Base-by-base conservation (phyloP, 2,329 filamentous ascomycete genomes). In the Botrytis byssoidea region DNA sequence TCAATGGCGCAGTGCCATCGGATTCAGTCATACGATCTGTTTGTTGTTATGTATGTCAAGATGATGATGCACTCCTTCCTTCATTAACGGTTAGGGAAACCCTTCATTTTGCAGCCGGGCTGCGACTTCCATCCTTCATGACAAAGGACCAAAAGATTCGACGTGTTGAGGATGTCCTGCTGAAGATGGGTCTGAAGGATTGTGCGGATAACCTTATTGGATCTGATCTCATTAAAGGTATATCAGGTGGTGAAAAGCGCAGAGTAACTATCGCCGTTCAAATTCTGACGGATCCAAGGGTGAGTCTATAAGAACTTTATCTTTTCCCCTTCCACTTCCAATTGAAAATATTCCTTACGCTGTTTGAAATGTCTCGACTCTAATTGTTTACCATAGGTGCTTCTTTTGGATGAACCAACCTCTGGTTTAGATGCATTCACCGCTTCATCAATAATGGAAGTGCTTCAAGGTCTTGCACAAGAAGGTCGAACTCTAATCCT, bases 381-480 rank as follows among this genome's bases (percentile, higher is more conserved):
- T 68, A 59, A 71, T 51, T 22, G 2, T 12, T 14, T 10, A 37
- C 5, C 16, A 22, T 22, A 72, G 71, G 87, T 95, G 3, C 82
- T 95, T 1, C 84, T 95, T 0, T 86, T 95, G 0, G 92, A 95
- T 74, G 92, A 95, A 77, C 92, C 93, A 0, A 92, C 92, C 0
- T 93, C 90, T 5, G 92, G 93, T 0, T 83, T 94, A 0, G 93
- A 95, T 79, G 91, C 92, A 0, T 94, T 94, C 77, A 94, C 92
- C 0, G 92, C 92, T 1, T 89, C 87, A 71, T 94, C 92, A 1
- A 93, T 94, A 75, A 89, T 93, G 82, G 91, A 93, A 74, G 91
- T 94, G 4, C 85, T 94, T 1, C 86, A 88, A 37, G 90, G 90
- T 2, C 84, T 95, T 3, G 91, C 92, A 0, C 87, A 89, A 35